Evolutionary conservation across 495 filamentous ascomycete species (phyloP).

Genomic region (Pyrenula massariospora): DNA sequence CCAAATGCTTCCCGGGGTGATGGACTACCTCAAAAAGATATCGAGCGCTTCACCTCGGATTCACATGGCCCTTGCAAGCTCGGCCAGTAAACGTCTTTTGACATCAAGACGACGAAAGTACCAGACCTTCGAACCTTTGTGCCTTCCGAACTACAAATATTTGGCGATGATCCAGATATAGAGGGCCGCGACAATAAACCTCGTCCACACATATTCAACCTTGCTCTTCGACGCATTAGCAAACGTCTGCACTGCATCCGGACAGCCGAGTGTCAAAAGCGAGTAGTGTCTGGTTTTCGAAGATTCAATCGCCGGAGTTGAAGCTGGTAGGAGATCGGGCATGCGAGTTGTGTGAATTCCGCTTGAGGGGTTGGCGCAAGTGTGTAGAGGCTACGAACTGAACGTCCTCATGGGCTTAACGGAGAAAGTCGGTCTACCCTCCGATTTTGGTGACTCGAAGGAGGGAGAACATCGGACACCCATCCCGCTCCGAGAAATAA

Average conservation of each 20-base stretch:
- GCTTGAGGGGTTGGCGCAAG: slow-evolving; percentile 16
- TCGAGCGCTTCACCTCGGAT: neutral
- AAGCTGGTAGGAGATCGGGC: slow-evolving; percentile 28
- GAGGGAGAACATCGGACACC: neutral
- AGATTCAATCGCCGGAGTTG: slow-evolving; percentile 28
- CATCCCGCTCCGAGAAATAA: neutral
- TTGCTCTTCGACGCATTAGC: slow-evolving; percentile 17
- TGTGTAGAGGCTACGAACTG: slow-evolving; percentile 16
- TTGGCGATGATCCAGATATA: slow-evolving; percentile 23
- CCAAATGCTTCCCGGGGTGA: neutral
- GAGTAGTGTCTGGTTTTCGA: slow-evolving; percentile 33
- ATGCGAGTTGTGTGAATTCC: slow-evolving; percentile 35
- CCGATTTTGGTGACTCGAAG: neutral
- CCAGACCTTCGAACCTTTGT: slow-evolving; percentile 8
- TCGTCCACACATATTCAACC: slow-evolving; percentile 20
- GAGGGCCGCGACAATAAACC: slow-evolving; percentile 20
- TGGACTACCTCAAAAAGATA: neutral
- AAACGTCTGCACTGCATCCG: slow-evolving; percentile 15
- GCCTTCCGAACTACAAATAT: slow-evolving; percentile 8
- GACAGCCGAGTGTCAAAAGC: slow-evolving; percentile 9
- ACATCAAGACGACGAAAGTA: neutral
- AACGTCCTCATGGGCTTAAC: slow-evolving; percentile 11
- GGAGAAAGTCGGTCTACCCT: neutral
- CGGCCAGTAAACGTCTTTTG: neutral
- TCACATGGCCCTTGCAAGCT: neutral